Evolutionary conservation across 23 red algal genomes (phyloP).

Genomic region (Chondrus crispus): DNA sequence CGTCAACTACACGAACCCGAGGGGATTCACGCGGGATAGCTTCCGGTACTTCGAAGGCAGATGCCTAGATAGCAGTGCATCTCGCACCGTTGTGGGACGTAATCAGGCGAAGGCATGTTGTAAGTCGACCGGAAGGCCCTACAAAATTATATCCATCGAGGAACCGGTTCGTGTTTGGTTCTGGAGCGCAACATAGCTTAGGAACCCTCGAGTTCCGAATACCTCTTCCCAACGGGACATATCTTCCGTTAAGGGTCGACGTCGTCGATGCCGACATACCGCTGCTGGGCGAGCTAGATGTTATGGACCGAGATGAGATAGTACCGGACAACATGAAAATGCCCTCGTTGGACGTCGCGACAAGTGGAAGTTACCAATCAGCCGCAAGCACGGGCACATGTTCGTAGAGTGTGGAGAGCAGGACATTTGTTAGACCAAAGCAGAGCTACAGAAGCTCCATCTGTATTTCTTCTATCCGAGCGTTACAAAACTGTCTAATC

Average conservation of each 20-base stretch:
- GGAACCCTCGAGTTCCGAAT: too few species aligned
- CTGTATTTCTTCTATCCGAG: background rate
- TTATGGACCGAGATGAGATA: background rate
- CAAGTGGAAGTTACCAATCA: background rate
- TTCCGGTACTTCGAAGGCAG: too few species aligned
- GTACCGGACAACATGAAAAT: background rate
- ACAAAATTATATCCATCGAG: too few species aligned
- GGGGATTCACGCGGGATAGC: too few species aligned
- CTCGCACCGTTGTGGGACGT: too few species aligned
- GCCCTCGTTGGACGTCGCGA: background rate
- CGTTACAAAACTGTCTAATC: conserved; percentile 5
- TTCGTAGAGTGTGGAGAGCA: background rate
- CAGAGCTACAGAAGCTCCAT: background rate
- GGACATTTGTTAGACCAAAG: background rate
- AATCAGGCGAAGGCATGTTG: too few species aligned
- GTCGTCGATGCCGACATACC: background rate
- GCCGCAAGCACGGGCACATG: background rate
- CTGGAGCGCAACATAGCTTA: too few species aligned
- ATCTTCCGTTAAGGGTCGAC: background rate
- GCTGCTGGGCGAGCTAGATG: background rate
- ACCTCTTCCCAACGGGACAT: background rate
- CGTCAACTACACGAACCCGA: too few species aligned
- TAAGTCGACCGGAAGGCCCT: too few species aligned
- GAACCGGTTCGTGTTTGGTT: too few species aligned
- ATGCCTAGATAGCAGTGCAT: too few species aligned